These are phyloP conservation scores for Nicotiana benthamiana DNA, from an alignment of 257 asterid genomes.

Conservation along the genomic window DNA sequence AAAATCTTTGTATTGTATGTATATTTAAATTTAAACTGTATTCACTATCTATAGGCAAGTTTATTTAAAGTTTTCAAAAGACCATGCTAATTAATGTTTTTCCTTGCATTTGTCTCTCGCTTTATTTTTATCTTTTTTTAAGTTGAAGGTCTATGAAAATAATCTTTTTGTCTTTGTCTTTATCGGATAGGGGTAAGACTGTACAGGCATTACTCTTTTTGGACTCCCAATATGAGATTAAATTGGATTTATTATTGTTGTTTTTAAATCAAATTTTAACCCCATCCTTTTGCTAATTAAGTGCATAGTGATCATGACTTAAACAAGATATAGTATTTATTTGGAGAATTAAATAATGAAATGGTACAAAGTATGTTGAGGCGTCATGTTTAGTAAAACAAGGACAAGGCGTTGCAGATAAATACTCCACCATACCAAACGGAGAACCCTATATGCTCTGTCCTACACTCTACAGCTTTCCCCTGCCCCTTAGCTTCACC, in stretches of 20 bases:
- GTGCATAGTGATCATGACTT: not conserved
- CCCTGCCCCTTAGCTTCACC: not conserved
- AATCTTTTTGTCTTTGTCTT: too few species aligned
- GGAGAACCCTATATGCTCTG: not conserved
- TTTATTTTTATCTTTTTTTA: too few species aligned
- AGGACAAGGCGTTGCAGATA: not conserved
- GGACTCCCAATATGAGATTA: too few species aligned
- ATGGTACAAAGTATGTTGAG: not conserved
- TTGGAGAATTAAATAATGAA: not conserved
- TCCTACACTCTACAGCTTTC: not conserved
- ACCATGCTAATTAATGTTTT: not conserved
- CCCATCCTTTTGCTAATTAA: not conserved
- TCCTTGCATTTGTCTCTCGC: not conserved
- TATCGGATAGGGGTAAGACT: too few species aligned
- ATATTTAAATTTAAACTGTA: too few species aligned
- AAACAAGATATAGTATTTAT: not conserved
- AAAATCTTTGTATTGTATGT: too few species aligned
- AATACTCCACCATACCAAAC: not conserved
- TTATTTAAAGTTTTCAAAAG: not conserved
- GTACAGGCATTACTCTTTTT: too few species aligned
- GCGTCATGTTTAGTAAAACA: not conserved
- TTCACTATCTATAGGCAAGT: too few species aligned
- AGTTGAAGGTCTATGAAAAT: too few species aligned
- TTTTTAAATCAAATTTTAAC: too few species aligned
- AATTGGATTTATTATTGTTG: too few species aligned